A percentile compares a stretch with the other conserved stretches of the same genome.
These are phyloP conservation scores for Geum urbanum DNA, from an alignment of 306 rosid species.

Conservation along the genomic window DNA sequence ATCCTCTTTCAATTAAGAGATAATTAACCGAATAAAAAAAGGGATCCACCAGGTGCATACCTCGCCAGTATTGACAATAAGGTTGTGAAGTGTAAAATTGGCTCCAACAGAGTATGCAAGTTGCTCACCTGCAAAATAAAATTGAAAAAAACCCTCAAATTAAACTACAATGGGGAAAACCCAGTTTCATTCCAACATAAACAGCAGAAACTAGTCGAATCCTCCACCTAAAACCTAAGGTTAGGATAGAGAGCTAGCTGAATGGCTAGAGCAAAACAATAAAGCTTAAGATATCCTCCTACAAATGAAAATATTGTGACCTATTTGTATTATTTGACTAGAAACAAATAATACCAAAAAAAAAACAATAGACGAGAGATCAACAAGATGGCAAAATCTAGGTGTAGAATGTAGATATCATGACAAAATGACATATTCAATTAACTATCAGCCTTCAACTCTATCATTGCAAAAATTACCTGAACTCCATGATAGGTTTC, in stretches of 20 bases:
- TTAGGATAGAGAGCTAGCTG: no score
- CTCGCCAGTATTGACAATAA: constrained; percentile 86
- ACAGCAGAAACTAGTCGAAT: no score
- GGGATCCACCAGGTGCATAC: constrained; percentile 35
- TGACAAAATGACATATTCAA: background rate
- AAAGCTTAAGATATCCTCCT: no score
- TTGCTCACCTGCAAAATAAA: constrained; percentile 46
- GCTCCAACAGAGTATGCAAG: constrained; percentile 68
- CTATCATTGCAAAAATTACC: constrained; percentile 39
- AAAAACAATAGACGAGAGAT: no score
- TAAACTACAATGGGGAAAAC: background rate
- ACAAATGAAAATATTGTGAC: no score
- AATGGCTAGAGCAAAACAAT: no score
- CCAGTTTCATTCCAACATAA: no score
- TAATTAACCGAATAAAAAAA: background rate
- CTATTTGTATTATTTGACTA: no score
- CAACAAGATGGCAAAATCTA: no score
- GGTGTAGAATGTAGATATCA: background rate
- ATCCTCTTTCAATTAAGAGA: background rate
- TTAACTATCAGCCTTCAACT: background rate
- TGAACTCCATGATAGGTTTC: constrained; percentile 99
- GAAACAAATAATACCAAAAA: no score
- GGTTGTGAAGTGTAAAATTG: constrained; percentile 67
- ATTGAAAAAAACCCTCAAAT: background rate
- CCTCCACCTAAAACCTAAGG: no score